Evolutionary conservation across 495 filamentous ascomycete genomes (phyloP).

Genomic region (Aspergillus nanangensis): DNA sequence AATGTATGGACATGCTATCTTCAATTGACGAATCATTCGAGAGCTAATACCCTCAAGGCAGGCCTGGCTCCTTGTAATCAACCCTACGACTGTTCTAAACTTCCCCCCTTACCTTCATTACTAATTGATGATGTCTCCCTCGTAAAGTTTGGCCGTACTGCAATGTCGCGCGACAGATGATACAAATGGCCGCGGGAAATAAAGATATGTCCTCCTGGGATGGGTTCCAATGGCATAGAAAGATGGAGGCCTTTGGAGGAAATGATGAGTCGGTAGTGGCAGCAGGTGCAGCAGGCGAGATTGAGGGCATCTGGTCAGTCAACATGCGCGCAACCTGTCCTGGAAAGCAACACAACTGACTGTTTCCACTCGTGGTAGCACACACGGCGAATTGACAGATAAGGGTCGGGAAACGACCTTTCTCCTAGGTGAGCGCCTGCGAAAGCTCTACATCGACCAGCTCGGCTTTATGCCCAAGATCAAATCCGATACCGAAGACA

Average conservation of each 20-base stretch:
- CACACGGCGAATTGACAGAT: slow-evolving; percentile 86
- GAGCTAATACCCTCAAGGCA: slow-evolving; percentile 43
- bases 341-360: slow-evolving; percentile 11
- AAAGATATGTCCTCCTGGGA: slow-evolving; percentile 57
- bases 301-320: slow-evolving; percentile 69
- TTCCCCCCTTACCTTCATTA: not conserved
- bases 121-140: slow-evolving; percentile 10
- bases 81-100: not conserved
- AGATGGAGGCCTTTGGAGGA: slow-evolving; percentile 73
- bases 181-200: slow-evolving; percentile 60
- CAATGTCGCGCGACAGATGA: slow-evolving; percentile 64
- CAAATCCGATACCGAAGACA: slow-evolving; percentile 58
- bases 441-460: slow-evolving; percentile 84
- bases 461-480: slow-evolving; percentile 75
- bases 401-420: slow-evolving; percentile 79
- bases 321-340: not conserved
- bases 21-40: not conserved
- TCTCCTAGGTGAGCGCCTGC: slow-evolving; percentile 70
- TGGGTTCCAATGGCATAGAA: slow-evolving; percentile 69
- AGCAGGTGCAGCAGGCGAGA: slow-evolving; percentile 58
- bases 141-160: slow-evolving; percentile 86
- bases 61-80: slow-evolving; percentile 66
- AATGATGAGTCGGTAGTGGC: slow-evolving; percentile 68
- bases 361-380: slow-evolving; percentile 36
- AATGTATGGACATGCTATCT: slow-evolving; percentile 49